phyloP scores from a whole-genome alignment of 148 eudicot genomes.

The Chenopodium quinoa region DNA sequence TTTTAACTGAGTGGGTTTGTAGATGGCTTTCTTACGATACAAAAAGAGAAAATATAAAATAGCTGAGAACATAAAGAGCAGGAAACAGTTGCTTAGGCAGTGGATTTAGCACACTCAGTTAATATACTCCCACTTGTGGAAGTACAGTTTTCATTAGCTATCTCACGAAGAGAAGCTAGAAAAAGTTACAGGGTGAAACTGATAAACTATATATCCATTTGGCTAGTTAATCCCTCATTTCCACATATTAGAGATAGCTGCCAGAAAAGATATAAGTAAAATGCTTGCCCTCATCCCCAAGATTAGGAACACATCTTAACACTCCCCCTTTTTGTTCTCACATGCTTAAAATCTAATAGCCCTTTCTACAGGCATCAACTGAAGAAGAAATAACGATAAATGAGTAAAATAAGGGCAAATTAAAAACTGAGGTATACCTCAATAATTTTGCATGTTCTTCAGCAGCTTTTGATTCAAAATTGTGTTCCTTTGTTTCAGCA shows the following conservation, averaged over 20 bases:
- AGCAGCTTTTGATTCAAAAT: conserved; percentile 91
- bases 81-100: neutral
- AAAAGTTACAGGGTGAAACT: neutral
- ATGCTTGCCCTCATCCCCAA: neutral
- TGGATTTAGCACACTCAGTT: no score
- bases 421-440: conserved; percentile 39
- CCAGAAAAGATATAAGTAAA: neutral
- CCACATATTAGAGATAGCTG: neutral
- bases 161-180: neutral
- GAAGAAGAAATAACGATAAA: neutral
- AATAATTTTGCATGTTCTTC: conserved; percentile 96
- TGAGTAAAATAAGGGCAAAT: neutral
- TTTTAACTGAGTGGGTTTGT: no score
- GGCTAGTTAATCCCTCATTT: neutral
- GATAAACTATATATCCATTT: neutral
- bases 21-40: neutral
- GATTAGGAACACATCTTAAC: neutral
- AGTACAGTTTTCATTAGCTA: neutral
- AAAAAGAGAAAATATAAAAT: no score
- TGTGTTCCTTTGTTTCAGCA: conserved; percentile 85
- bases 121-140: neutral
- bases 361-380: neutral
- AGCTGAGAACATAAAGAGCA: neutral
- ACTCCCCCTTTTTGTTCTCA: neutral
- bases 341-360: neutral